These are phyloP conservation scores for Fraxinus greggii DNA, from an alignment of 305 asterid species.

Conservation along the genomic window DNA sequence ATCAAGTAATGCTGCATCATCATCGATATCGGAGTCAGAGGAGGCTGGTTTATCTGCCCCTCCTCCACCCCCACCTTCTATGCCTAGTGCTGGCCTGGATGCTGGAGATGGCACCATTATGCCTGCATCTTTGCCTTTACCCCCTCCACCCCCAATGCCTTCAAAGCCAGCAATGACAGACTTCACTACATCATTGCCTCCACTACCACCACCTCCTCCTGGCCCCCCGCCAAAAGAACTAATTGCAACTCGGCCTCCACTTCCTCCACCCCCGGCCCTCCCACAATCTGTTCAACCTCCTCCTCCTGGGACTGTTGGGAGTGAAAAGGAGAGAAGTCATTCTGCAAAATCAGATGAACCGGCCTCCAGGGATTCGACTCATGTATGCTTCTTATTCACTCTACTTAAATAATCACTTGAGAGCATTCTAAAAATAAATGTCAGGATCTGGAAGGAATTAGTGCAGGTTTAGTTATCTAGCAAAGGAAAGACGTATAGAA, in stretches of 20 bases:
- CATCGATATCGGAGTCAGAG: slow-evolving; percentile 59
- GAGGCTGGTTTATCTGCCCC: slow-evolving; percentile 49
- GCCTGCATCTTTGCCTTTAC: slow-evolving; percentile 72
- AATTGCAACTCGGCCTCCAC: slow-evolving; percentile 43
- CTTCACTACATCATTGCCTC: slow-evolving; percentile 44
- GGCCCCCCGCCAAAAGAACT: slow-evolving; percentile 87
- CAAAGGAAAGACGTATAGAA: not conserved
- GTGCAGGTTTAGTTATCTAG: not conserved
- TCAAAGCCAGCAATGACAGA: slow-evolving; percentile 56
- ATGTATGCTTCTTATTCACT: slow-evolving; percentile 44
- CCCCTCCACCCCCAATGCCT: slow-evolving; percentile 93
- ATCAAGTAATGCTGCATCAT: slow-evolving; percentile 71
- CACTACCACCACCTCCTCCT: slow-evolving; percentile 84
- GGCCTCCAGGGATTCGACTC: slow-evolving; percentile 45
- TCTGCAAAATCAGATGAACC: slow-evolving; percentile 51
- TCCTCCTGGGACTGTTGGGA: slow-evolving; percentile 58
- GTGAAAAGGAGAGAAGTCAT: slow-evolving; percentile 44
- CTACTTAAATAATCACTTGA: slow-evolving; percentile 16
- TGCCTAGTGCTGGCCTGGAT: slow-evolving; percentile 52
- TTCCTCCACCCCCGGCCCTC: slow-evolving; percentile 64
- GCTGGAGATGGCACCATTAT: slow-evolving; percentile 52
- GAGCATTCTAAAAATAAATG: not conserved
- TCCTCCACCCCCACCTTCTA: slow-evolving; percentile 68
- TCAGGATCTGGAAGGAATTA: not conserved
- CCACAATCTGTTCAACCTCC: slow-evolving; percentile 65